Percentiles rank a stretch among this genome's conserved stretches.
phyloP scores from a whole-genome alignment of 768 basidiomycete genomes.

The Ramaria sp. region DNA sequence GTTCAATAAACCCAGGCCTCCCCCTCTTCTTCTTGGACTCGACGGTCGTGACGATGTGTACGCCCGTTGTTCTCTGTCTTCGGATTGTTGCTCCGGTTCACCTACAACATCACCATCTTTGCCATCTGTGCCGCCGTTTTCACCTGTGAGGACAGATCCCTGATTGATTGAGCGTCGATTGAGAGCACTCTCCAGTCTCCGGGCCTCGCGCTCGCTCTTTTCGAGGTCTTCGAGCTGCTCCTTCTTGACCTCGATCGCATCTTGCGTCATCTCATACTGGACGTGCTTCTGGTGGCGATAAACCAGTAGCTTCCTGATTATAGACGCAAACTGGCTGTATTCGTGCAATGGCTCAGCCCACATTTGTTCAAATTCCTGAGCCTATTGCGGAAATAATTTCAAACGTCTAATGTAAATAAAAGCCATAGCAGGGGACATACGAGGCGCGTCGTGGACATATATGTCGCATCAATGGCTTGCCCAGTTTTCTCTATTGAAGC shows the following conservation, averaged over 20 bases:
- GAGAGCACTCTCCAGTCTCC: slow-evolving; percentile 80
- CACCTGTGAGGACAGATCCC: slow-evolving; percentile 16
- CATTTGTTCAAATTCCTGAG: slow-evolving; percentile 88
- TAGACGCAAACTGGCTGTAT: slow-evolving; percentile 86
- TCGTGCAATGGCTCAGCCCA: slow-evolving; percentile 96
- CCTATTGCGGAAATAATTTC: slow-evolving; percentile 28
- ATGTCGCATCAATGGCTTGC: slow-evolving; percentile 90
- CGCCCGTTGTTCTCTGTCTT: slow-evolving; percentile 21
- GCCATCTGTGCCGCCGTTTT: slow-evolving; percentile 15
- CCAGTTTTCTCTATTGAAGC: slow-evolving; percentile 91
- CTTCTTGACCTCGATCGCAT: slow-evolving; percentile 72
- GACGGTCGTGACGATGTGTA: slow-evolving; percentile 28
- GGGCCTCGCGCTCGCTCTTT: slow-evolving; percentile 85
- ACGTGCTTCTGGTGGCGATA: slow-evolving; percentile 98
- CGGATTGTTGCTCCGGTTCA: slow-evolving; percentile 26
- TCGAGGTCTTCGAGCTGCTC: slow-evolving; percentile 84
- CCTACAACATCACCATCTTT: slow-evolving; percentile 2
- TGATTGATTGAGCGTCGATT: slow-evolving; percentile 36
- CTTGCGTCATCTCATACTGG: slow-evolving; percentile 96
- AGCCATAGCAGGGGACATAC: slow-evolving; percentile 31
- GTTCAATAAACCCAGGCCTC: slow-evolving; percentile 79
- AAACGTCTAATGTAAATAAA: neutral
- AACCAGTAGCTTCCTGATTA: slow-evolving; percentile 88
- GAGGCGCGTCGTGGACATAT: slow-evolving; percentile 82
- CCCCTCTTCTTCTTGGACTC: slow-evolving; percentile 59